A percentile compares a stretch with the other conserved stretches of the same genome.
Conservation (phyloP, 1,284 basidiomycete species). For the Pascua guehoae region DNA sequence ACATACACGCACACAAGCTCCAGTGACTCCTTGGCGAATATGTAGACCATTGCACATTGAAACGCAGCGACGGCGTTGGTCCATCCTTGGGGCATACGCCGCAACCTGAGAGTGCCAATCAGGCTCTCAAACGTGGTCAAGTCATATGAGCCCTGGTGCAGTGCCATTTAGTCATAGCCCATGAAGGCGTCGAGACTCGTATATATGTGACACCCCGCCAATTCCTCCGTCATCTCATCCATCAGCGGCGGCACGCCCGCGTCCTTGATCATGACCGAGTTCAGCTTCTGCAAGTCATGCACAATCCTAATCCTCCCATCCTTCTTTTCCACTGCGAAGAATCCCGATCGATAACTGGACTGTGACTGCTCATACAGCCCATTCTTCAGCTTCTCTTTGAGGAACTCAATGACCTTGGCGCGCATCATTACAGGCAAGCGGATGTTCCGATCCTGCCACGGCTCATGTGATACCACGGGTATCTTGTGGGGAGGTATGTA, state of each 20-base stretch:
- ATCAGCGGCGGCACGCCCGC: constrained; percentile 8
- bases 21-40: constrained; percentile 6
- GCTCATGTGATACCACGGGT: constrained; percentile 1
- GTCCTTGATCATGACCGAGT: constrained; percentile 6
- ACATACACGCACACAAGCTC: constrained; percentile 5
- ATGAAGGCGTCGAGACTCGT: too few species aligned
- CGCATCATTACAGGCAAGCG: background rate
- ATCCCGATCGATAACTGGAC: constrained; percentile 2
- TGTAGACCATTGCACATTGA: constrained; percentile 8
- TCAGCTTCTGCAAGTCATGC: constrained; percentile 14
- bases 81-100: too few species aligned
- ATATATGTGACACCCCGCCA: too few species aligned
- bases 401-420: constrained; percentile 3
- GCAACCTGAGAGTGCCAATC: too few species aligned
- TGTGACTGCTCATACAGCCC: constrained; percentile 7
- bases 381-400: too few species aligned
- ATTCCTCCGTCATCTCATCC: too few species aligned
- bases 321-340: constrained; percentile 15
- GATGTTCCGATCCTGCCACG: constrained; percentile 7
- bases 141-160: too few species aligned
- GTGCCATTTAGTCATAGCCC: too few species aligned
- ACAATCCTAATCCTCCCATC: constrained; percentile 11
- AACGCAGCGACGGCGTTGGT: constrained; percentile 12
- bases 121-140: too few species aligned
- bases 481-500: constrained; percentile 2